A percentile compares a stretch with the other conserved stretches of the same genome.
These are phyloP conservation scores for Ophiosphaerella herpotricha DNA, from an alignment of 2,329 filamentous ascomycete species.

Conservation along the genomic window DNA sequence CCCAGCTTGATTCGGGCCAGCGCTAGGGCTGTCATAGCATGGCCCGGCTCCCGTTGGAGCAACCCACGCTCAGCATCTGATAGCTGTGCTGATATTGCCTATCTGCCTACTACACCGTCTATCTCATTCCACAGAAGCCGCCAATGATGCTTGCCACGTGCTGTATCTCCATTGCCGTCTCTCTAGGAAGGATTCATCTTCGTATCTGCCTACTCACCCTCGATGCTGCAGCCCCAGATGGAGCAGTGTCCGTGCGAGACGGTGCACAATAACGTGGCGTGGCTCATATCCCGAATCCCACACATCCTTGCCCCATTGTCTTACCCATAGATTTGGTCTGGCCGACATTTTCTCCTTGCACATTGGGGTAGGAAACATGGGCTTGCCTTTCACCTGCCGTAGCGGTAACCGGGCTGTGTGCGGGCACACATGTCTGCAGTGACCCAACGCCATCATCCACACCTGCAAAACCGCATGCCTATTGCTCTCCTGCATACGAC, in stretches of 20 bases:
- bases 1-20: too few species aligned
- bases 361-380: not conserved
- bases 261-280: slow-evolving; percentile 2
- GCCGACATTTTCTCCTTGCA: not conserved
- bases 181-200: not conserved
- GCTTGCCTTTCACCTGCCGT: not conserved
- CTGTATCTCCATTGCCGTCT: too few species aligned
- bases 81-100: too few species aligned
- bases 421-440: not conserved
- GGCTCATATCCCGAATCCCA: not conserved
- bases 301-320: not conserved
- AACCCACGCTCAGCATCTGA: not conserved
- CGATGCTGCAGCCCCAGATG: not conserved
- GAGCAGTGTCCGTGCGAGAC: not conserved
- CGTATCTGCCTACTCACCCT: not conserved
- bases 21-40: too few species aligned
- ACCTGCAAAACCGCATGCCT: too few species aligned
- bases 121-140: too few species aligned
- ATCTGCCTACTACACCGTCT: too few species aligned
- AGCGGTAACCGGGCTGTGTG: not conserved
- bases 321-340: not conserved
- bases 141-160: too few species aligned
- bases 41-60: not conserved
- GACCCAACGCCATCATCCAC: too few species aligned
- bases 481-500: too few species aligned